These are phyloP conservation scores for Myochromella boudieri DNA, from an alignment of 768 basidiomycete genomes.

Conservation along the genomic window DNA sequence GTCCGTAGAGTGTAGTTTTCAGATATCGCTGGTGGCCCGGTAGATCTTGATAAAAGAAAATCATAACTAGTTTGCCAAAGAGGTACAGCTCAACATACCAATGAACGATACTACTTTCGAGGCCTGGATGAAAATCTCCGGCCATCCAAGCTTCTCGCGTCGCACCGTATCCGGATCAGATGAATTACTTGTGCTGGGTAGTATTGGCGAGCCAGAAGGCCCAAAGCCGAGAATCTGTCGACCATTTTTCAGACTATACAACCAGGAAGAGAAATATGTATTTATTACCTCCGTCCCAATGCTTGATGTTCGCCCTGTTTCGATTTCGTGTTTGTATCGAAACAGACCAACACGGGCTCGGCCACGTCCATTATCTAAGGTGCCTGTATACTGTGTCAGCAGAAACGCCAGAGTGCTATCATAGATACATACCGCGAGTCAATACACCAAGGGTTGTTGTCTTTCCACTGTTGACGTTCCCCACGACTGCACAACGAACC, in stretches of 20 bases:
- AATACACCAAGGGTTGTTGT: slow-evolving; percentile 93
- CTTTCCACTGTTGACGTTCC: slow-evolving; percentile 94
- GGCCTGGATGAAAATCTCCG: slow-evolving; percentile 85
- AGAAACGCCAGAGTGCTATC: slow-evolving; percentile 11
- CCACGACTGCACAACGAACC: slow-evolving; percentile 93
- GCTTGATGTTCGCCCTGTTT: slow-evolving; percentile 91
- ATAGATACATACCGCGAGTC: slow-evolving; percentile 75
- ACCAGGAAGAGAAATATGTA: too few relatives aligned
- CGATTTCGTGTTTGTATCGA: slow-evolving; percentile 96
- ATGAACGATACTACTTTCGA: slow-evolving; percentile 95
- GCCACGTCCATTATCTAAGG: slow-evolving; percentile 79
- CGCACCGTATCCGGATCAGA: slow-evolving; percentile 66
- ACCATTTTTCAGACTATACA: too few relatives aligned
- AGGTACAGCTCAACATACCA: slow-evolving; percentile 38
- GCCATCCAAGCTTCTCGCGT: slow-evolving; percentile 92
- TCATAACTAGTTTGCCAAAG: neutral
- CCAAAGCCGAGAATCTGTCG: slow-evolving; percentile 92
- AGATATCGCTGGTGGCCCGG: slow-evolving; percentile 94
- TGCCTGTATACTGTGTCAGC: slow-evolving; percentile 41
- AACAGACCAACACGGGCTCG: slow-evolving; percentile 87
- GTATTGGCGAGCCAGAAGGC: slow-evolving; percentile 73
- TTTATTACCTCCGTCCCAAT: slow-evolving; percentile 98
- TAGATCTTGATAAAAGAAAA: slow-evolving; percentile 56
- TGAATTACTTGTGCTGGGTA: slow-evolving; percentile 61
- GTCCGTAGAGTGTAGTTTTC: slow-evolving; percentile 91